phyloP scores from a whole-genome alignment of 192 early-diverging fungal genomes.

The Coemansia sp. region DNA sequence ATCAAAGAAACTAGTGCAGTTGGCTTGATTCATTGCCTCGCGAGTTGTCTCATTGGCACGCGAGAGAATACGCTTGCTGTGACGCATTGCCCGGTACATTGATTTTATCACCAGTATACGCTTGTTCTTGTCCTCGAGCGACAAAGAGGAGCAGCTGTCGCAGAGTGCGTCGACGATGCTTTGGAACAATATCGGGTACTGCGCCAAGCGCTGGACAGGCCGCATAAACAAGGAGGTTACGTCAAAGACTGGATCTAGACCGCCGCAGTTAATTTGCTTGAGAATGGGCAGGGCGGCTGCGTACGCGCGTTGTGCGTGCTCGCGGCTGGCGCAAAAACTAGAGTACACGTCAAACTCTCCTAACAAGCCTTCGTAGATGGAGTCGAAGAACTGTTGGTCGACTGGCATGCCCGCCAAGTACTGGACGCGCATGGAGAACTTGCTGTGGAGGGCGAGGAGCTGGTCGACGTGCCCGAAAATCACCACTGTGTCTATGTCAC shows the following conservation, averaged over 20 bases:
- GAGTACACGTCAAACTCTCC: conserved; percentile 42
- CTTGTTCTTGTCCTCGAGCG: conserved; percentile 11
- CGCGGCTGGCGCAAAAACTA: conserved; percentile 42
- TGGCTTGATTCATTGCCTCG: conserved; percentile 37
- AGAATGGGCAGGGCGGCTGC: conserved; percentile 21
- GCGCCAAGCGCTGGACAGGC: conserved; percentile 53
- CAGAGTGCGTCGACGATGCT: conserved; percentile 38
- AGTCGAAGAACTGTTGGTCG: conserved; percentile 32
- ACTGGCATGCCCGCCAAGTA: conserved; percentile 43
- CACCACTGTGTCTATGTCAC: conserved; percentile 20
- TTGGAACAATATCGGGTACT: conserved; percentile 53
- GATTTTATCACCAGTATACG: conserved; percentile 26
- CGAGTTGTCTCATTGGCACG: conserved; percentile 52
- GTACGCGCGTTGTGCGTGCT: conserved; percentile 27
- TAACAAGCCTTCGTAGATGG: conserved; percentile 20
- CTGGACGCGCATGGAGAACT: conserved; percentile 50
- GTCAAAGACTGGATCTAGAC: conserved; percentile 34
- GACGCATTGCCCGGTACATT: conserved; percentile 36
- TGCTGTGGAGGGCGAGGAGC: conserved; percentile 39
- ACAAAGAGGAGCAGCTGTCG: conserved; percentile 15
- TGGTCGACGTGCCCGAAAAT: conserved; percentile 34
- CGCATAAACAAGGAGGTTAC: conserved; percentile 48
- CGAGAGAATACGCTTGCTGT: conserved; percentile 40
- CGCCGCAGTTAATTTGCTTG: conserved; percentile 16
- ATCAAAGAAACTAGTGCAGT: conserved; percentile 31